Percentiles rank a stretch among this genome's conserved stretches.
Evolutionary conservation across 768 basidiomycete genomes (phyloP).

Genomic region (Pulveroboletus sp.): DNA sequence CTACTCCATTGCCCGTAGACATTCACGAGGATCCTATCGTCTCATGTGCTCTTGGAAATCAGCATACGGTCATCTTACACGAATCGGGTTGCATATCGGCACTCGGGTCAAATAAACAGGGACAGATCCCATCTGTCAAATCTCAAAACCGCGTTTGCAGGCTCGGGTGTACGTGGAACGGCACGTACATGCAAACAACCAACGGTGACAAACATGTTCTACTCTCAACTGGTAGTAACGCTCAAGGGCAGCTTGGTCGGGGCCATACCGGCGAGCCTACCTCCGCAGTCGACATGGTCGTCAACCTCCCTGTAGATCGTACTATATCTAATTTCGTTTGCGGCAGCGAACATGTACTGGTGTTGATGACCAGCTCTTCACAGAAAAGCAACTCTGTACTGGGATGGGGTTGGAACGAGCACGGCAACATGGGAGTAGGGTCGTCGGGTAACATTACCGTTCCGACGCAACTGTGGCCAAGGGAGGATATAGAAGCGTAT

Average conservation of each 20-base stretch:
- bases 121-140: slow-evolving; percentile 48
- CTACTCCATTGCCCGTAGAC: slow-evolving; percentile 33
- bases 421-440: slow-evolving; percentile 83
- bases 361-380: slow-evolving; percentile 17
- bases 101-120: slow-evolving; percentile 70
- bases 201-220: slow-evolving; percentile 24
- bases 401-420: slow-evolving; percentile 99
- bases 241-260: slow-evolving; percentile 64
- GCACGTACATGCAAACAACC: slow-evolving; percentile 49
- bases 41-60: slow-evolving; percentile 43
- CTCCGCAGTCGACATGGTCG: not conserved
- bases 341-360: slow-evolving; percentile 84
- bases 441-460: slow-evolving; percentile 47
- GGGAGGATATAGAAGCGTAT: slow-evolving; percentile 6
- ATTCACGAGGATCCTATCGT: slow-evolving; percentile 28
- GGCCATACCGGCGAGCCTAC: not conserved
- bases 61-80: slow-evolving; percentile 45
- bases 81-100: slow-evolving; percentile 43
- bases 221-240: slow-evolving; percentile 50
- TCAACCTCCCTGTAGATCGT: slow-evolving; percentile 25
- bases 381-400: slow-evolving; percentile 43
- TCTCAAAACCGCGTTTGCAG: slow-evolving; percentile 22
- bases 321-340: slow-evolving; percentile 45
- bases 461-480: slow-evolving; percentile 55
- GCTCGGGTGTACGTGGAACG: slow-evolving; percentile 75